A percentile compares a stretch with the other conserved stretches of the same genome.
These are phyloP conservation scores for Elsinoe batatas DNA, from an alignment of 2,329 filamentous ascomycete species.

Conservation along the genomic window DNA sequence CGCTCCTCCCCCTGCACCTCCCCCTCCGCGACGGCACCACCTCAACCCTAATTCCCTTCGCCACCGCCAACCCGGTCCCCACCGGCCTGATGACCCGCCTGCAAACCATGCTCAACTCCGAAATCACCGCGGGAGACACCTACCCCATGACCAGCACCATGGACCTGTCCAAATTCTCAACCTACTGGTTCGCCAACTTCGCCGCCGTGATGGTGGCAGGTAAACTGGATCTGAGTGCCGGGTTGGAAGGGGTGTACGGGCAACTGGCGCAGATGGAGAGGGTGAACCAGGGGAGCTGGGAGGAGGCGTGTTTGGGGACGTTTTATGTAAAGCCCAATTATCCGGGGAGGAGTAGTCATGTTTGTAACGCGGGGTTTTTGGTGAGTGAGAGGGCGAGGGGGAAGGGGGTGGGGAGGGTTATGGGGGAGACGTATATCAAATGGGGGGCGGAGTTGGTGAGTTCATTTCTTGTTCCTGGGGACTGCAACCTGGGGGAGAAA, in stretches of 20 bases:
- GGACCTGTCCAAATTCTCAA: constrained; percentile 61
- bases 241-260: constrained; percentile 41
- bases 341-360: constrained; percentile 78
- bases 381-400: constrained; percentile 40
- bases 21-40: constrained; percentile 77
- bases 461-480: no score
- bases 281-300: constrained; percentile 53
- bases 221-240: constrained; percentile 45
- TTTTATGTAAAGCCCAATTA: constrained; percentile 96
- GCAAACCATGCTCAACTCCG: constrained; percentile 74
- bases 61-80: constrained; percentile 67
- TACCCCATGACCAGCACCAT: constrained; percentile 79
- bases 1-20: constrained; percentile 65
- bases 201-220: constrained; percentile 80
- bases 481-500: no score
- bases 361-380: constrained; percentile 57
- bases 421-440: constrained; percentile 44
- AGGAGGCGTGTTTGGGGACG: constrained; percentile 71
- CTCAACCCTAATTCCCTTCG: constrained; percentile 75
- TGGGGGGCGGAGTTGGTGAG: constrained; percentile 42
- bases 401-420: constrained; percentile 40
- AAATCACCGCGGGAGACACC: constrained; percentile 85
- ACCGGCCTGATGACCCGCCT: constrained; percentile 65
- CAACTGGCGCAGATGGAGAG: constrained; percentile 31
- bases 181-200: constrained; percentile 89